These are phyloP conservation scores for Naganishia vaughanmartiniae DNA, from an alignment of 768 basidiomycete genomes.

Conservation along the genomic window DNA sequence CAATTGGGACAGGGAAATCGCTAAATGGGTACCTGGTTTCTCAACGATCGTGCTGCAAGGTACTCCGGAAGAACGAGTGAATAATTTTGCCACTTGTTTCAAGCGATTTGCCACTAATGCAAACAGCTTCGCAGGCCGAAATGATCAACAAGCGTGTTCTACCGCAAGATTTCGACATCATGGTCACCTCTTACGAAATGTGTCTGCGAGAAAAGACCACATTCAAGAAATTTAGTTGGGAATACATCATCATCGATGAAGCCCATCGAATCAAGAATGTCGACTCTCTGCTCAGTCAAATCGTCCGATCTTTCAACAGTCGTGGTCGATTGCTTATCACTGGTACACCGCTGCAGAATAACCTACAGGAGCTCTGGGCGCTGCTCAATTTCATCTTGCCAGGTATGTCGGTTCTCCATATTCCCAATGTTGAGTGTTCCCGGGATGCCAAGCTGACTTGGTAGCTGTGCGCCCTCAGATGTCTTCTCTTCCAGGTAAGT, in stretches of 20 bases:
- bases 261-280: conserved; percentile 99
- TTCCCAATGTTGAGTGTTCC: not conserved
- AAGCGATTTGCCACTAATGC: not conserved
- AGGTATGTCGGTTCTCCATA: conserved; percentile 63
- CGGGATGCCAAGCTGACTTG: no score
- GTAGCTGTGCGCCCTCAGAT: conserved; percentile 16
- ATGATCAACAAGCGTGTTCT: conserved; percentile 76
- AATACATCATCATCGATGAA: conserved; percentile 97
- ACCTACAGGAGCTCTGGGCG: conserved; percentile 93
- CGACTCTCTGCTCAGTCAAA: conserved; percentile 89
- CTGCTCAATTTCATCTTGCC: conserved; percentile 95
- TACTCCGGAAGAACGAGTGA: conserved; percentile 76
- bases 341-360: conserved; percentile 95
- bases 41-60: conserved; percentile 78
- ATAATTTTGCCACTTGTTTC: conserved; percentile 28
- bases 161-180: conserved; percentile 84
- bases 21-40: conserved; percentile 84
- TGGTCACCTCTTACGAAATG: conserved; percentile 95
- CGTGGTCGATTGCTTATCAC: conserved; percentile 90
- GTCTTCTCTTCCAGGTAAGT: conserved; percentile 39
- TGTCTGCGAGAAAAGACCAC: conserved; percentile 91
- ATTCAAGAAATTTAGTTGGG: conserved; percentile 90
- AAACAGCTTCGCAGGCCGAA: conserved; percentile 56
- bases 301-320: conserved; percentile 83
- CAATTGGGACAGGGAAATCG: conserved; percentile 94